These are phyloP conservation scores for Monosporascus cannonballus DNA, from an alignment of 2,329 filamentous ascomycete genomes.

Conservation along the genomic window DNA sequence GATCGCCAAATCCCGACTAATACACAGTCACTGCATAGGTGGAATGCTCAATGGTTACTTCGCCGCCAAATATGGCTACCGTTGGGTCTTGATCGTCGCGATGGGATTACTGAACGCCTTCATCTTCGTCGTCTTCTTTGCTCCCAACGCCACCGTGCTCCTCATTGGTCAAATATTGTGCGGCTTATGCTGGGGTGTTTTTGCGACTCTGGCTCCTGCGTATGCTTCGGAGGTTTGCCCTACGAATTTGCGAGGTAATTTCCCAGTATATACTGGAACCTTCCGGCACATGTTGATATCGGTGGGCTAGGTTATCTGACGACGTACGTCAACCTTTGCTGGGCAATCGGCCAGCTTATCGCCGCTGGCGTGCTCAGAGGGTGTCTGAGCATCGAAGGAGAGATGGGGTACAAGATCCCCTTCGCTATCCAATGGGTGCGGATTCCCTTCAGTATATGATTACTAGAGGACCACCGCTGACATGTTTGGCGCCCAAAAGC, in stretches of 20 bases:
- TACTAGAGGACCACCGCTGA: neutral
- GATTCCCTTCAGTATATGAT: neutral
- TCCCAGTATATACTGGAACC: neutral
- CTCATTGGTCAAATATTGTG: constrained; percentile 25
- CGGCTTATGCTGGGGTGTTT: constrained; percentile 26
- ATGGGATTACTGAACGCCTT: constrained; percentile 22
- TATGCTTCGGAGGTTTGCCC: constrained; percentile 31
- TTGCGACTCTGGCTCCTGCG: constrained; percentile 25
- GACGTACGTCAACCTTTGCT: constrained; percentile 41
- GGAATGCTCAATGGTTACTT: constrained; percentile 24
- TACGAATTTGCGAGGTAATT: constrained; percentile 21
- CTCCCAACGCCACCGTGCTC: constrained; percentile 14
- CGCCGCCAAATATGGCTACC: constrained; percentile 22
- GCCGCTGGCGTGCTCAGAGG: constrained; percentile 33
- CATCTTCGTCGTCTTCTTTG: constrained; percentile 24
- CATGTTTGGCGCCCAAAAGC: constrained; percentile 5
- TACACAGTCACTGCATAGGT: constrained; percentile 7
- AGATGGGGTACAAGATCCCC: constrained; percentile 38
- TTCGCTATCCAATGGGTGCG: constrained; percentile 38
- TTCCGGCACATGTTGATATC: neutral
- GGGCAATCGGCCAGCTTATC: constrained; percentile 37
- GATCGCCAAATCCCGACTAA: neutral
- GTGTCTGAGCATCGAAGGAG: constrained; percentile 26
- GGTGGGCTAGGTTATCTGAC: constrained; percentile 27
- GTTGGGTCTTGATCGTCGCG: constrained; percentile 24